These are phyloP conservation scores for Vitis hybrid DNA, from an alignment of 177 flowering plant species.

Conservation along the genomic window DNA sequence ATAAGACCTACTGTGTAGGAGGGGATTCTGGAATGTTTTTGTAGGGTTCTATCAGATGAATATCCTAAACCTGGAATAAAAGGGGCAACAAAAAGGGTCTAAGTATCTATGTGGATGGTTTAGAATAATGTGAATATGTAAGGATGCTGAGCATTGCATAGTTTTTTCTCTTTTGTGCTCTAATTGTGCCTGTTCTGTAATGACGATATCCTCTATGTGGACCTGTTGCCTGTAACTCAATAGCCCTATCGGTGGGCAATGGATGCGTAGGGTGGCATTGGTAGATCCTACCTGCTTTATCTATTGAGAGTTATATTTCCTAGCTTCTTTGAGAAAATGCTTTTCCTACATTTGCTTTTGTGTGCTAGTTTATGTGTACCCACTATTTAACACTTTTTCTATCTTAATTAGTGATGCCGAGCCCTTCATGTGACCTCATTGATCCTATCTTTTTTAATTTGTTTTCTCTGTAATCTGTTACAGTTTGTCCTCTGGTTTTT, in stretches of 20 bases:
- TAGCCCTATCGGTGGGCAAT: background rate
- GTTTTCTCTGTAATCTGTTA: conserved; percentile 13
- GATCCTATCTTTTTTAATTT: background rate
- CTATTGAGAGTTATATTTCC: too few relatives aligned
- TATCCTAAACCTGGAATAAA: background rate
- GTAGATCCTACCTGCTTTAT: too few relatives aligned
- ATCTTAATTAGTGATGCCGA: background rate
- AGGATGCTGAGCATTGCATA: background rate
- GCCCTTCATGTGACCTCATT: background rate
- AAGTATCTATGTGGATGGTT: background rate
- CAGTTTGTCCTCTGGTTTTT: conserved; percentile 90
- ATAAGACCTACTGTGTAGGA: background rate
- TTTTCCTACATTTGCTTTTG: background rate
- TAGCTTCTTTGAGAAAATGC: background rate
- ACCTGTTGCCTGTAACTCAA: background rate
- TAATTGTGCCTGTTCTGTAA: background rate
- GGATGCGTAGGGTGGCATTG: background rate
- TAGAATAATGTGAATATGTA: background rate
- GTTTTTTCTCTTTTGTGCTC: background rate
- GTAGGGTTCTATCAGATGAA: background rate
- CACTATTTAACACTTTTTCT: background rate
- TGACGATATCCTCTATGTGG: background rate
- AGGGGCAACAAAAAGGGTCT: background rate
- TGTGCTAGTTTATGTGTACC: background rate
- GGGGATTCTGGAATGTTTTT: background rate